phyloP scores from a whole-genome alignment of 768 basidiomycete species.

The Pleurotus eryngii region DNA sequence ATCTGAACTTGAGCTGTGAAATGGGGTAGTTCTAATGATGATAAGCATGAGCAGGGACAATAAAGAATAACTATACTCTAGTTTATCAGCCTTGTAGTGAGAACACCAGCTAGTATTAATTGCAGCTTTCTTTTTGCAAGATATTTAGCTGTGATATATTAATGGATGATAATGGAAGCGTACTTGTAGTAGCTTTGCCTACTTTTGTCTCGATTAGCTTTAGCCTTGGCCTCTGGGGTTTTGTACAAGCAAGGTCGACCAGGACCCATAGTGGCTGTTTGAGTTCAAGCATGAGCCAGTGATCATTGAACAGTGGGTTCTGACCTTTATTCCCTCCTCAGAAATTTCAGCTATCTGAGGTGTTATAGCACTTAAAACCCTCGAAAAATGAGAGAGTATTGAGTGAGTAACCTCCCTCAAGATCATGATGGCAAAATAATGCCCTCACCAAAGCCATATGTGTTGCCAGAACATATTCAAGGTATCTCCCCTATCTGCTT shows the following conservation, averaged over 20 bases:
- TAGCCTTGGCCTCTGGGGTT: constrained; percentile 6
- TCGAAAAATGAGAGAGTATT: neutral
- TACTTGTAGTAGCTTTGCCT: constrained; percentile 15
- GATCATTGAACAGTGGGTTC: neutral
- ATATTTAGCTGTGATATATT: neutral
- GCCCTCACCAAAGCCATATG: neutral
- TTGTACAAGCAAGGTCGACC: constrained; percentile 10
- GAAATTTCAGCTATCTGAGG: neutral
- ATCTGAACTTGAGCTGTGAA: neutral
- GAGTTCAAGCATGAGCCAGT: neutral
- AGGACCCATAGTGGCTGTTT: neutral
- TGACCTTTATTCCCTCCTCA: neutral
- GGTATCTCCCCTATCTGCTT: neutral
- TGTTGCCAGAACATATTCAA: neutral
- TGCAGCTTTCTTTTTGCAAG: neutral
- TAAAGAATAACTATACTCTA: neutral
- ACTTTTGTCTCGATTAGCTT: constrained; percentile 14
- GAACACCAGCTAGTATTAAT: neutral
- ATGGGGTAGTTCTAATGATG: neutral
- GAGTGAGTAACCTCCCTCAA: neutral
- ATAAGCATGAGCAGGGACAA: neutral
- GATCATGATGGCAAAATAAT: neutral
- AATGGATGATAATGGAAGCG: neutral
- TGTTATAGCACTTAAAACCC: neutral
- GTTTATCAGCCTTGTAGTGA: neutral